These are phyloP conservation scores for Ustilago curta DNA, from an alignment of 1,284 basidiomycete species.

Conservation along the genomic window DNA sequence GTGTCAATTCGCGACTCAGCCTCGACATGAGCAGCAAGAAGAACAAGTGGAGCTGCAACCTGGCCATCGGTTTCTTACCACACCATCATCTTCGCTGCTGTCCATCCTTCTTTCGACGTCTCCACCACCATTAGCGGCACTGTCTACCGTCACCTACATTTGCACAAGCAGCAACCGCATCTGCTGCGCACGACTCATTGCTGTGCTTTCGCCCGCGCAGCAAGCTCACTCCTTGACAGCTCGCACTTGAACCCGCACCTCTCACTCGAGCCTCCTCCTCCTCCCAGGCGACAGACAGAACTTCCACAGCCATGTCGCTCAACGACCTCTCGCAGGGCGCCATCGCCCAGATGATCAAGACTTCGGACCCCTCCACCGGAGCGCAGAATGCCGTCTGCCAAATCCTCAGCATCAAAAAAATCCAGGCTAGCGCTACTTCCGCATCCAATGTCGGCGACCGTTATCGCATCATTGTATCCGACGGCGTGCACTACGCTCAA, in stretches of 20 bases:
- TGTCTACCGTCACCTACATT: neutral
- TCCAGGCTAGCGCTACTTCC: slow-evolving; percentile 50
- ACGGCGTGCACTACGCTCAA: slow-evolving; percentile 66
- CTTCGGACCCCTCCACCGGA: slow-evolving; percentile 47
- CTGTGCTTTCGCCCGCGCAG: neutral
- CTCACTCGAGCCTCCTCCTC: neutral
- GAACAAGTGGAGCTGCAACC: slow-evolving; percentile 30
- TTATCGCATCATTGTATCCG: slow-evolving; percentile 67
- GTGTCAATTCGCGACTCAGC: slow-evolving; percentile 36
- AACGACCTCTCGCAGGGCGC: slow-evolving; percentile 59
- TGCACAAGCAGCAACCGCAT: neutral
- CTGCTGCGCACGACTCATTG: neutral
- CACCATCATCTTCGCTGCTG: slow-evolving; percentile 1
- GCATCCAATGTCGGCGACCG: slow-evolving; percentile 60
- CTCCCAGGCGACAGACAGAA: neutral
- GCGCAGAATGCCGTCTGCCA: slow-evolving; percentile 63
- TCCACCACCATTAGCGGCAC: neutral
- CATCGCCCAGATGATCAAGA: slow-evolving; percentile 61
- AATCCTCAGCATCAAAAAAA: slow-evolving; percentile 67
- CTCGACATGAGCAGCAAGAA: slow-evolving; percentile 2
- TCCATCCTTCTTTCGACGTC: neutral
- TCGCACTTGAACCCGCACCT: neutral
- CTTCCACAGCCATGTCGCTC: slow-evolving; percentile 38
- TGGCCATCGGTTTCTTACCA: neutral
- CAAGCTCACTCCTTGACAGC: neutral